phyloP scores from a whole-genome alignment of 2,329 filamentous ascomycete genomes.

The Colletotrichum tamarilloi region DNA sequence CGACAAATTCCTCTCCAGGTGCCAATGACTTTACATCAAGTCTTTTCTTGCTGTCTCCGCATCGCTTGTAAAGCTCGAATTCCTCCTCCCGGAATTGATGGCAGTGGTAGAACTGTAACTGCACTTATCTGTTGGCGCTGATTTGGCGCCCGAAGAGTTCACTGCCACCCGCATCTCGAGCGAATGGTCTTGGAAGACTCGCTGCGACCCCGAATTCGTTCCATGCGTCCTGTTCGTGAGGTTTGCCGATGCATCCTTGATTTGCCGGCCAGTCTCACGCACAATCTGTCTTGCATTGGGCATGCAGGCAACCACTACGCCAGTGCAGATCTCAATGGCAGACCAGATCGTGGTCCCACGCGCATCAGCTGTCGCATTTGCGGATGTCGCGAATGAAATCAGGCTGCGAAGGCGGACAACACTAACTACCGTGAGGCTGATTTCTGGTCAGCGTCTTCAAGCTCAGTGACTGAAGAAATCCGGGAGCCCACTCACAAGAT shows the following conservation, averaged over 20 bases:
- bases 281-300: slow-evolving; percentile 11
- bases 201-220: not conserved
- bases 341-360: slow-evolving; percentile 14
- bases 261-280: not conserved
- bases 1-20: not conserved
- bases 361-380: slow-evolving; percentile 20
- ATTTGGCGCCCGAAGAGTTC: not conserved
- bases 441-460: not conserved
- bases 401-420: slow-evolving; percentile 45
- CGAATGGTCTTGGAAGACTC: not conserved
- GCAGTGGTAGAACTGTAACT: not conserved
- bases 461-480: too few species aligned
- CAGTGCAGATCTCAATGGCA: slow-evolving; percentile 9
- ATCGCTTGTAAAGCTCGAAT: not conserved
- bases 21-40: not conserved
- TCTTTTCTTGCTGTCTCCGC: not conserved
- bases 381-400: slow-evolving; percentile 53
- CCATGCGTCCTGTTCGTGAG: not conserved
- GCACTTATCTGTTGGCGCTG: not conserved
- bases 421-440: slow-evolving; percentile 45
- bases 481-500: slow-evolving; percentile 16
- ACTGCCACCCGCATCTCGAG: slow-evolving; percentile 3
- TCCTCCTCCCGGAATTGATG: not conserved
- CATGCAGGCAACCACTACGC: slow-evolving; percentile 15
- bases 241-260: not conserved